phyloP scores from a whole-genome alignment of 1,284 basidiomycete genomes.

The Cutaneotrichosporon cutaneum region DNA sequence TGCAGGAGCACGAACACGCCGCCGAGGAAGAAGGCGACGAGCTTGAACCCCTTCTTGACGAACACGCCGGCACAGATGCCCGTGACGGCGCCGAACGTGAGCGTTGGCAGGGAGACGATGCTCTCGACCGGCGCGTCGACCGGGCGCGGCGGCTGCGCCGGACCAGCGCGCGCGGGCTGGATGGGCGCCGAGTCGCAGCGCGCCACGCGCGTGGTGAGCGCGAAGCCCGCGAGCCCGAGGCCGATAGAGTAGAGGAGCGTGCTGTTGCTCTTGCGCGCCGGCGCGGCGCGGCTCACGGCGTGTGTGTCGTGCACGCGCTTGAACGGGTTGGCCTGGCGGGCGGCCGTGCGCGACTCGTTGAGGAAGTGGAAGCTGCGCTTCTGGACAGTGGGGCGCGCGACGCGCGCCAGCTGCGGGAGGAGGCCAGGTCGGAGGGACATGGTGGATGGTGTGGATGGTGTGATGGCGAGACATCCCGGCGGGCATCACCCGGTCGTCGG shows the following conservation, averaged over 20 bases:
- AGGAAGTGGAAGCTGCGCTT: constrained; percentile 28
- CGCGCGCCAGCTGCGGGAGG: constrained; percentile 23
- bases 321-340: constrained; percentile 21
- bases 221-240: constrained; percentile 37
- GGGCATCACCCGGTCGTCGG: neutral
- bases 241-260: constrained; percentile 34
- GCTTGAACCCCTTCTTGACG: constrained; percentile 86
- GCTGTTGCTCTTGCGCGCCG: constrained; percentile 1
- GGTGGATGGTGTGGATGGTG: constrained; percentile 6
- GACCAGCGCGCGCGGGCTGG: constrained; percentile 2
- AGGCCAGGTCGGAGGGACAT: constrained; percentile 36
- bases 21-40: constrained; percentile 77
- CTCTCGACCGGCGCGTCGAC: constrained; percentile 55
- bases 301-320: constrained; percentile 17
- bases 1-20: constrained; percentile 83
- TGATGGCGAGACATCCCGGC: neutral
- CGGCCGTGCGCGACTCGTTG: constrained; percentile 10
- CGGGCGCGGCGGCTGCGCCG: neutral
- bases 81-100: constrained; percentile 81
- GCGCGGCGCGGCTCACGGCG: constrained; percentile 16
- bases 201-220: constrained; percentile 16
- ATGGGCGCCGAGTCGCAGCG: constrained; percentile 14
- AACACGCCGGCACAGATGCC: constrained; percentile 90
- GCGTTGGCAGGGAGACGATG: constrained; percentile 72
- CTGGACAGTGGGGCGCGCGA: constrained; percentile 14